phyloP scores from a whole-genome alignment of 2,329 filamentous ascomycete species.

The Tetracladium maxilliforme region DNA sequence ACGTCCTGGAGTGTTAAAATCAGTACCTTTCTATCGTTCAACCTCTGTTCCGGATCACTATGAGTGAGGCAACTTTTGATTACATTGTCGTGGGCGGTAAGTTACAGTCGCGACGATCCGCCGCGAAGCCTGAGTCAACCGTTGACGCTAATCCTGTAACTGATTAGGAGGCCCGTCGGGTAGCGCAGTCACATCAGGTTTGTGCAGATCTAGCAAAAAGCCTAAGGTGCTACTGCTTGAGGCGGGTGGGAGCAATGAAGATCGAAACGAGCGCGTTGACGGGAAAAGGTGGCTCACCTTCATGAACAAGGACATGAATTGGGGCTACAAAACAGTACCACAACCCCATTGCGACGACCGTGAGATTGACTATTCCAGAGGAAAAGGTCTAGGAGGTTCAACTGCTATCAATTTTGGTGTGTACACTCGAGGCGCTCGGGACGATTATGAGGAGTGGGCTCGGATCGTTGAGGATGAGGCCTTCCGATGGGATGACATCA shows the following conservation, averaged over 20 bases:
- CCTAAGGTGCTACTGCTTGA: constrained; percentile 45
- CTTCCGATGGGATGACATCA: constrained; percentile 38
- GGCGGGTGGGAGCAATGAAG: constrained; percentile 34
- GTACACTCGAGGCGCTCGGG: constrained; percentile 36
- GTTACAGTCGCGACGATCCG: no score
- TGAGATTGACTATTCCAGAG: constrained; percentile 31
- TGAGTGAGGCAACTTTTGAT: constrained; percentile 1
- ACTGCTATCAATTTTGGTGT: constrained; percentile 39
- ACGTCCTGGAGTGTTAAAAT: no score
- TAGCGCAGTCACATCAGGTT: constrained; percentile 33
- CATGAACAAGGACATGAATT: constrained; percentile 31
- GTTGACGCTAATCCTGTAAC: neutral
- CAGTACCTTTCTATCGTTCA: no score
- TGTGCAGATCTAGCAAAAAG: constrained; percentile 27
- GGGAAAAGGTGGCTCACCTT: constrained; percentile 39
- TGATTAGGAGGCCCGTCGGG: constrained; percentile 42
- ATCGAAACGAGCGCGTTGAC: constrained; percentile 28
- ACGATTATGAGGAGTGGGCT: constrained; percentile 50
- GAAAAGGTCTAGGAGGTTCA: constrained; percentile 33
- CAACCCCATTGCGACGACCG: constrained; percentile 26
- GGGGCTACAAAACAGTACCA: constrained; percentile 32
- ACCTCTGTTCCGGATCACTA: no score
- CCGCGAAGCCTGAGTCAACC: no score
- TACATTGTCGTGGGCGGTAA: constrained; percentile 10
- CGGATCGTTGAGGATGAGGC: constrained; percentile 34